phyloP scores from a whole-genome alignment of 2,329 filamentous ascomycete species.

The Hymenoscyphus occultus region DNA sequence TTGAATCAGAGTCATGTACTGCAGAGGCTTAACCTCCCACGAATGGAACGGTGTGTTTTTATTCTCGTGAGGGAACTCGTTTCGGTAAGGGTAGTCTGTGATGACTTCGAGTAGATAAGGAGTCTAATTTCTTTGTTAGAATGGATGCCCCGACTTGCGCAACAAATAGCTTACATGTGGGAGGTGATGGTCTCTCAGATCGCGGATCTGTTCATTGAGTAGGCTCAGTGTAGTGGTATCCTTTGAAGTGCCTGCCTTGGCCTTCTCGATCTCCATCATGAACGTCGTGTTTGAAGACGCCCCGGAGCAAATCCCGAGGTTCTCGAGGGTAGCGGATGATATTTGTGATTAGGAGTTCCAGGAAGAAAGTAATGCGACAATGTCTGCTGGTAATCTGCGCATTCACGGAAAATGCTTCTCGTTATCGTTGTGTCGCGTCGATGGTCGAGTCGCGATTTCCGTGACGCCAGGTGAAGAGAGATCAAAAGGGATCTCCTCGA shows the following conservation, averaged over 20 bases:
- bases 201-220: constrained; percentile 28
- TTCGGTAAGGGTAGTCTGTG: constrained; percentile 25
- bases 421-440: neutral
- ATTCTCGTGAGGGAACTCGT: constrained; percentile 31
- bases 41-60: constrained; percentile 31
- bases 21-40: constrained; percentile 32
- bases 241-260: constrained; percentile 13
- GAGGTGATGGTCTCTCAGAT: constrained; percentile 26
- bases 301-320: neutral
- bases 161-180: constrained; percentile 26
- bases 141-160: constrained; percentile 13
- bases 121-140: constrained; percentile 21
- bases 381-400: neutral
- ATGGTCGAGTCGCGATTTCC: neutral
- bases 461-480: neutral
- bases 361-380: constrained; percentile 11
- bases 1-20: constrained; percentile 35
- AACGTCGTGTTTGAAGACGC: neutral
- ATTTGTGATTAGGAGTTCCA: constrained; percentile 3
- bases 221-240: constrained; percentile 15
- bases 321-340: neutral
- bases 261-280: constrained; percentile 21
- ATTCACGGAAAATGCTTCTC: neutral
- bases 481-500: neutral
- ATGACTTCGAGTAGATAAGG: constrained; percentile 33